These are phyloP conservation scores for Barnettozyma sucrosica DNA, from an alignment of 805 yeast genomes.

Conservation along the genomic window DNA sequence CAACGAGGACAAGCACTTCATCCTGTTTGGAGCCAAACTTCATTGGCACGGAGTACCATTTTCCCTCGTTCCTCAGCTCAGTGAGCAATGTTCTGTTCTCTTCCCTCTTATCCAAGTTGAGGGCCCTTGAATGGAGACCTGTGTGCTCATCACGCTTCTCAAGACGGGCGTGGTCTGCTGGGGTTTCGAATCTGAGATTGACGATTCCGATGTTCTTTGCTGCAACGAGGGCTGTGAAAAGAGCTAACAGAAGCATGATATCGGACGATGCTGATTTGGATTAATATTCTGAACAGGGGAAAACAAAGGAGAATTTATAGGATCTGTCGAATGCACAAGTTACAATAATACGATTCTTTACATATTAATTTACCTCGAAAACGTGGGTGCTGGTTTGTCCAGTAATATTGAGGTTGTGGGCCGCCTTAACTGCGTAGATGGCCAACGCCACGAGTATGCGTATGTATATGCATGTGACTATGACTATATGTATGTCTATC, in stretches of 20 bases:
- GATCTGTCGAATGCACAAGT: too few relatives aligned
- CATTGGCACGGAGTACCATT: conserved; percentile 12
- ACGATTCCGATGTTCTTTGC: background rate
- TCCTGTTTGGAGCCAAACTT: conserved; percentile 15
- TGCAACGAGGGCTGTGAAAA: background rate
- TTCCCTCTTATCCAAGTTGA: background rate
- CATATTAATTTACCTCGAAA: too few relatives aligned
- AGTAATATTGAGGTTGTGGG: too few relatives aligned
- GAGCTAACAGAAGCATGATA: background rate
- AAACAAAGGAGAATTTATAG: too few relatives aligned
- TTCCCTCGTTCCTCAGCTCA: conserved; percentile 4
- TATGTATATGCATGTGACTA: too few relatives aligned
- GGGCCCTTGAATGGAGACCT: background rate
- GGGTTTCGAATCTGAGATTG: background rate
- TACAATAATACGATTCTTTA: too few relatives aligned
- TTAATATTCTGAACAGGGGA: too few relatives aligned
- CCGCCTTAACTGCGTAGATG: too few relatives aligned
- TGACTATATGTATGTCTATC: too few relatives aligned
- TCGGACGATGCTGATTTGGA: too few relatives aligned
- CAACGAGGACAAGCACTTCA: conserved; percentile 26
- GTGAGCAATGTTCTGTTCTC: conserved; percentile 6
- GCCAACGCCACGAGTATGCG: too few relatives aligned
- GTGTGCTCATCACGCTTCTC: background rate
- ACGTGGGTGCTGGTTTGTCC: too few relatives aligned
- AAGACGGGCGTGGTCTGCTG: background rate